Conservation (phyloP, 2,329 filamentous ascomycete genomes). For the Periconia sp. region DNA sequence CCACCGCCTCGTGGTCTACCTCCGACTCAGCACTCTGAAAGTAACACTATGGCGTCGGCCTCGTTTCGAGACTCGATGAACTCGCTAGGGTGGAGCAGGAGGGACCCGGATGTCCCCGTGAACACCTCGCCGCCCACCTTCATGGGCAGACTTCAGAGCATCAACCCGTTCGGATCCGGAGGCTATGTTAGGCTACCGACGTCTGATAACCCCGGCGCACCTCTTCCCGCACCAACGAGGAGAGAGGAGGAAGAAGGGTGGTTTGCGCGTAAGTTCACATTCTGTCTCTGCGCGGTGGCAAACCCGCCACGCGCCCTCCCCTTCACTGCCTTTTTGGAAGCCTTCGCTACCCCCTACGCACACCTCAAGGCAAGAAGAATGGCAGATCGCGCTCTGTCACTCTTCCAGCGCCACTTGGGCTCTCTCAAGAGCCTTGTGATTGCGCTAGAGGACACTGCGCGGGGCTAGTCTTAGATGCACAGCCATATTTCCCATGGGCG, state of each 20-base stretch:
- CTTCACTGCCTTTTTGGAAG: conserved; percentile 12
- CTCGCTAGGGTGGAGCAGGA: conserved; percentile 91
- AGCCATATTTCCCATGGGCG: conserved; percentile 18
- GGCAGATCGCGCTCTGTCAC: conserved; percentile 21
- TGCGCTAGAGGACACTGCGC: conserved; percentile 26
- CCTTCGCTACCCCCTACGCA: conserved; percentile 11
- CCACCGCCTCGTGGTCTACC: conserved; percentile 27
- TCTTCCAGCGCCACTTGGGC: conserved; percentile 16
- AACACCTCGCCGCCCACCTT: conserved; percentile 77
- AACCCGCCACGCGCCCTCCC: conserved; percentile 11
- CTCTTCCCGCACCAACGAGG: conserved; percentile 80
- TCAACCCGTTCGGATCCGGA: conserved; percentile 85
- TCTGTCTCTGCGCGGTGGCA: conserved; percentile 28
- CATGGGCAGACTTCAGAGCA: conserved; percentile 78
- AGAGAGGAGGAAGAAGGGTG: conserved; percentile 95
- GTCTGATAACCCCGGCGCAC: conserved; percentile 79
- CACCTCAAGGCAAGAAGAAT: conserved; percentile 17
- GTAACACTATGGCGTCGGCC: conserved; percentile 77
- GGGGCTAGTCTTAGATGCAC: conserved; percentile 35
- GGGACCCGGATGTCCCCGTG: conserved; percentile 77
- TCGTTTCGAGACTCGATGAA: conserved; percentile 95
- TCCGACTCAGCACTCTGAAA: conserved; percentile 13
- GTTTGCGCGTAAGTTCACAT: conserved; percentile 83
- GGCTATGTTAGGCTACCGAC: conserved; percentile 93
- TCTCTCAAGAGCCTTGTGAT: conserved; percentile 32